A percentile compares a stretch with the other conserved stretches of the same genome.
Conservation (phyloP, 352 stramenopile species). For the Phytopythium litorale region DNA sequence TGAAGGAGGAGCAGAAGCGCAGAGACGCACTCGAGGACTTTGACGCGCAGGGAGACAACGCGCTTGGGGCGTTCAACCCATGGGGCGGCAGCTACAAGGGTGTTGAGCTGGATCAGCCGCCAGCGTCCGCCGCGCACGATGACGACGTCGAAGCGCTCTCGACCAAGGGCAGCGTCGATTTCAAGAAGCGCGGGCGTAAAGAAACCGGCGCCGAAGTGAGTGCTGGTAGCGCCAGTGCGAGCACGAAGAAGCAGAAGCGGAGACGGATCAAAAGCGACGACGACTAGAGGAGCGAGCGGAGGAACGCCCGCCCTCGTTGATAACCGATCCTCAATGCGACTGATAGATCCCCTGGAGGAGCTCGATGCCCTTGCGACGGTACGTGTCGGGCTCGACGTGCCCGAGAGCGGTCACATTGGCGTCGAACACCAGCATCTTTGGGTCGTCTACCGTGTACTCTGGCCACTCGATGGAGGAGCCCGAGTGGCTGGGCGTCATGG, state of each 20-base stretch:
- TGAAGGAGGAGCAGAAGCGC: conserved; percentile 46
- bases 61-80: conserved; percentile 75
- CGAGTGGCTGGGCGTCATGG: conserved; percentile 17
- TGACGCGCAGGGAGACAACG: conserved; percentile 63
- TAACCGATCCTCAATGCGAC: background rate
- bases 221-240: conserved; percentile 10
- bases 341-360: conserved; percentile 6
- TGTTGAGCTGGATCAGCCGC: conserved; percentile 48
- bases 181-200: conserved; percentile 56
- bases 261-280: conserved; percentile 56
- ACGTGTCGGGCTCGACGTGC: conserved; percentile 25
- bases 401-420: conserved; percentile 21
- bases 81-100: conserved; percentile 85
- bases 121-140: conserved; percentile 14
- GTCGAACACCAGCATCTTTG: conserved; percentile 26
- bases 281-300: conserved; percentile 15
- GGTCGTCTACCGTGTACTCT: conserved; percentile 19
- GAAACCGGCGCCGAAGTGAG: conserved; percentile 8
- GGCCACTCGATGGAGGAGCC: conserved; percentile 19
- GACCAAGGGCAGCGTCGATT: conserved; percentile 49
- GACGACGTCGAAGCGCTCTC: conserved; percentile 51
- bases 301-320: background rate
- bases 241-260: conserved; percentile 51
- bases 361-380: conserved; percentile 22
- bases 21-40: conserved; percentile 64